Conservation (phyloP, 805 yeast genomes). For the Allodekkera sacchari region DNA sequence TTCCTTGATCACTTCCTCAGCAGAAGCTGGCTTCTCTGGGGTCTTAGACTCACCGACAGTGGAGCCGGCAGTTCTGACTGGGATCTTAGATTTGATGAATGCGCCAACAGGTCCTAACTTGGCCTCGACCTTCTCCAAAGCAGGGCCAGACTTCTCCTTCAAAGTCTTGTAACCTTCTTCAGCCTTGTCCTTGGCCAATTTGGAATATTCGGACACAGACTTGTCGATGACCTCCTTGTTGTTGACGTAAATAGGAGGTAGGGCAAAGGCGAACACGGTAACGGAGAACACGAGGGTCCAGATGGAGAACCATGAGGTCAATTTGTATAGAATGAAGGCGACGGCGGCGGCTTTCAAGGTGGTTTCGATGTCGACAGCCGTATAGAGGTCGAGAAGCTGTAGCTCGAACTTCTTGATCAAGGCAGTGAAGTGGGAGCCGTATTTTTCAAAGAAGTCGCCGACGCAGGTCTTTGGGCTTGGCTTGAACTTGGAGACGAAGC, state of each 20-base stretch:
- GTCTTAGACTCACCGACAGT: slow-evolving; percentile 38
- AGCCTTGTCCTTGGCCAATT: slow-evolving; percentile 43
- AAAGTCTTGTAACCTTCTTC: slow-evolving; percentile 31
- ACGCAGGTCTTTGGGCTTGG: slow-evolving; percentile 38
- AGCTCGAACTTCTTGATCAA: slow-evolving; percentile 44
- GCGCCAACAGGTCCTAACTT: slow-evolving; percentile 62
- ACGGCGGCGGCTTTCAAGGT: slow-evolving; percentile 67
- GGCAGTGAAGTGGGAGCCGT: slow-evolving; percentile 28
- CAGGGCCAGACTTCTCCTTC: slow-evolving; percentile 44
- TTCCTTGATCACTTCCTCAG: slow-evolving; percentile 4
- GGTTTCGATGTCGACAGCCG: slow-evolving; percentile 61
- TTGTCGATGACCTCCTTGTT: slow-evolving; percentile 75
- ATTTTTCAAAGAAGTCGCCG: slow-evolving; percentile 20
- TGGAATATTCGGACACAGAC: slow-evolving; percentile 38
- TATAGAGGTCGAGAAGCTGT: slow-evolving; percentile 46
- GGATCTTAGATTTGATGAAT: slow-evolving; percentile 48
- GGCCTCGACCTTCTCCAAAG: slow-evolving; percentile 44
- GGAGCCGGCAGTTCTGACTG: slow-evolving; percentile 63
- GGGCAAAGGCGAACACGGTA: slow-evolving; percentile 57
- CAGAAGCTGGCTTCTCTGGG: slow-evolving; percentile 4
- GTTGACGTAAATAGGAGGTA: slow-evolving; percentile 65
- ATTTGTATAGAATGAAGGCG: slow-evolving; percentile 56
- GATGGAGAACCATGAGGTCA: slow-evolving; percentile 69
- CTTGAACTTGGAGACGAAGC: slow-evolving; percentile 70
- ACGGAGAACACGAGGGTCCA: slow-evolving; percentile 54